Conservation (phyloP, 305 asterid species). For the Nicotiana rustica region DNA sequence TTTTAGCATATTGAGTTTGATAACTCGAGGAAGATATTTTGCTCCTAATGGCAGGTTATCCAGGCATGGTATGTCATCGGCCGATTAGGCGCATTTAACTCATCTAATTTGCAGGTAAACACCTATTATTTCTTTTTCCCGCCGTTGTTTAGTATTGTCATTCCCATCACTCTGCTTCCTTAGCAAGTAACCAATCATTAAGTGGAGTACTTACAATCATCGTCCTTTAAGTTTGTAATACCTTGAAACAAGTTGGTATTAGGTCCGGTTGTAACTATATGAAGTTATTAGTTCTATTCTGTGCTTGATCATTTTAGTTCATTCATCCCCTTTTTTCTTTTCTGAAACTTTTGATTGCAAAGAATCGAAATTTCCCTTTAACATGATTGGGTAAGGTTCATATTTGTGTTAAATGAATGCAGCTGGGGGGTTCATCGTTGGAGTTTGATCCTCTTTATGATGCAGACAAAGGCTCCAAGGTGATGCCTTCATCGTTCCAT, state of each 20-base stretch:
- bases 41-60: conserved; percentile 62
- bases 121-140: background rate
- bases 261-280: background rate
- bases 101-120: conserved; percentile 82
- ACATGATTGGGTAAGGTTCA: background rate
- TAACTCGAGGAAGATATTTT: background rate
- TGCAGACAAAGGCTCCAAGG: conserved; percentile 77
- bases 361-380: conserved; percentile 1
- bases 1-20: background rate
- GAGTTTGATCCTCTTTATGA: conserved; percentile 84
- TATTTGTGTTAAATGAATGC: conserved; percentile 38
- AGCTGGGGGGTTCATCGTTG: conserved; percentile 82
- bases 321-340: background rate
- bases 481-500: conserved; percentile 91
- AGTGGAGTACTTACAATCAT: background rate
- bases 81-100: conserved; percentile 89
- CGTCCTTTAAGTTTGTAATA: background rate
- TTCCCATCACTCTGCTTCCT: background rate
- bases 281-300: background rate
- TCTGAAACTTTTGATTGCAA: background rate
- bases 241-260: background rate
- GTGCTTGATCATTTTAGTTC: background rate
- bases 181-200: background rate
- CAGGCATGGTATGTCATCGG: conserved; percentile 99
- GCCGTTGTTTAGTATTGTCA: background rate